Conservation (phyloP, 2,329 filamentous ascomycete genomes). For the Alternaria sp. region DNA sequence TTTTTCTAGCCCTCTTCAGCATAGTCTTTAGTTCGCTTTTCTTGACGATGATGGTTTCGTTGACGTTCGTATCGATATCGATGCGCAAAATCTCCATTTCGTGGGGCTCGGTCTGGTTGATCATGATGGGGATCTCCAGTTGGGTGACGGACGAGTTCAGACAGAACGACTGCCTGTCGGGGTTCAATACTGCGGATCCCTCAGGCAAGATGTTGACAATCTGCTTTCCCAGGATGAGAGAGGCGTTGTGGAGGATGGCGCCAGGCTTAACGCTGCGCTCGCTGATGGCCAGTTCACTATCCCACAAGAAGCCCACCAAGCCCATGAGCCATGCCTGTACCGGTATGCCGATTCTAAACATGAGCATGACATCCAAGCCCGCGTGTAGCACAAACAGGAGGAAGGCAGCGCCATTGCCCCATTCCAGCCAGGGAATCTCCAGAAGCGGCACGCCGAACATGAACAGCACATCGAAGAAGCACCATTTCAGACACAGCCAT, state of each 20-base stretch:
- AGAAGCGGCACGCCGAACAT: slow-evolving; percentile 86
- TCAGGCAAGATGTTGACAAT: slow-evolving; percentile 98
- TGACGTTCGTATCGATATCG: slow-evolving; percentile 80
- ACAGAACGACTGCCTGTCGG: slow-evolving; percentile 81
- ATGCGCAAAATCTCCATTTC: slow-evolving; percentile 87
- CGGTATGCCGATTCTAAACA: slow-evolving; percentile 89
- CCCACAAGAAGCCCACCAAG: slow-evolving; percentile 82
- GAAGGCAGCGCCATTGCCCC: slow-evolving; percentile 77
- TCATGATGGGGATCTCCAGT: slow-evolving; percentile 79
- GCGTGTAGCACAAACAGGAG: slow-evolving; percentile 76
- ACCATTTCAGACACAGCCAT: slow-evolving; percentile 93
- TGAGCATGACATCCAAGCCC: slow-evolving; percentile 80
- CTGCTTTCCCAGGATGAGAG: slow-evolving; percentile 92
- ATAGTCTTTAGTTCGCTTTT: slow-evolving; percentile 78
- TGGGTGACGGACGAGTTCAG: slow-evolving; percentile 69
- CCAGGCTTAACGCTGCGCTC: slow-evolving; percentile 90
- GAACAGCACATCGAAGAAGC: slow-evolving; percentile 83
- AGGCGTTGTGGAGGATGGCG: slow-evolving; percentile 87
- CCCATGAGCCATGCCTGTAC: slow-evolving; percentile 76
- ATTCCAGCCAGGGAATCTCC: slow-evolving; percentile 95
- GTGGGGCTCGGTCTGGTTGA: slow-evolving; percentile 91
- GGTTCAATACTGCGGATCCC: slow-evolving; percentile 90
- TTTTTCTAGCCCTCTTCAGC: slow-evolving; percentile 73
- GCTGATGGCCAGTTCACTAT: slow-evolving; percentile 91
- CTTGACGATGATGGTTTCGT: slow-evolving; percentile 80